Evolutionary conservation across 2,329 filamentous ascomycete genomes (phyloP).

Genomic region (Diaporthe capsici): DNA sequence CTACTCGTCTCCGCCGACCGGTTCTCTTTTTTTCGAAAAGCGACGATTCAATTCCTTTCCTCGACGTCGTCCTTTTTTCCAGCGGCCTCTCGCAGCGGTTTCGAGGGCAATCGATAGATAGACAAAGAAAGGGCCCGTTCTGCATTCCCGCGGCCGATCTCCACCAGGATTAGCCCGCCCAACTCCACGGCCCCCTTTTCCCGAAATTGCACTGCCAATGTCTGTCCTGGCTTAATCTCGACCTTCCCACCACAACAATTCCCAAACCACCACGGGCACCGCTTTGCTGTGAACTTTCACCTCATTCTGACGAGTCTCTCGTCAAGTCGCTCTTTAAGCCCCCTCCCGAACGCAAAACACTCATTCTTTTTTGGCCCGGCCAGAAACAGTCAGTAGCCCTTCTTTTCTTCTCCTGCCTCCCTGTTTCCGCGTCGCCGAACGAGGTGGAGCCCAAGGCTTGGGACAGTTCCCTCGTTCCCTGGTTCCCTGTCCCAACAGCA

Average conservation of each 20-base stretch:
- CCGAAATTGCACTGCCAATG: constrained; percentile 45
- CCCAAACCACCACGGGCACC: constrained; percentile 38
- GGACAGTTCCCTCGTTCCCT: constrained; percentile 18
- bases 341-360: constrained; percentile 45
- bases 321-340: constrained; percentile 62
- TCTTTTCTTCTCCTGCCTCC: neutral
- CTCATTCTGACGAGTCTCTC: constrained; percentile 58
- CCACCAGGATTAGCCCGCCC: constrained; percentile 39
- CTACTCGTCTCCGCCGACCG: constrained; percentile 37
- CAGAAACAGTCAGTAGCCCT: constrained; percentile 29
- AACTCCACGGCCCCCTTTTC: constrained; percentile 41
- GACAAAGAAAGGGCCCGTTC: constrained; percentile 30
- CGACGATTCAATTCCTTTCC: constrained; percentile 43
- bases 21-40: constrained; percentile 41
- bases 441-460: constrained; percentile 25
- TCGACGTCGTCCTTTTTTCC: constrained; percentile 45
- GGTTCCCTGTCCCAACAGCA: constrained; percentile 28
- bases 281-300: constrained; percentile 42
- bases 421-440: constrained; percentile 11
- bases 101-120: constrained; percentile 37
- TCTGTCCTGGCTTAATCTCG: constrained; percentile 46
- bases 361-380: constrained; percentile 40
- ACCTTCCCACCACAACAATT: constrained; percentile 32
- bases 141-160: constrained; percentile 37
- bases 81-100: constrained; percentile 32